Percentiles rank a stretch among this genome's conserved stretches.
Evolutionary conservation across 78 protist species (phyloP).

Genomic region (Pigoraptor vietnamica): DNA sequence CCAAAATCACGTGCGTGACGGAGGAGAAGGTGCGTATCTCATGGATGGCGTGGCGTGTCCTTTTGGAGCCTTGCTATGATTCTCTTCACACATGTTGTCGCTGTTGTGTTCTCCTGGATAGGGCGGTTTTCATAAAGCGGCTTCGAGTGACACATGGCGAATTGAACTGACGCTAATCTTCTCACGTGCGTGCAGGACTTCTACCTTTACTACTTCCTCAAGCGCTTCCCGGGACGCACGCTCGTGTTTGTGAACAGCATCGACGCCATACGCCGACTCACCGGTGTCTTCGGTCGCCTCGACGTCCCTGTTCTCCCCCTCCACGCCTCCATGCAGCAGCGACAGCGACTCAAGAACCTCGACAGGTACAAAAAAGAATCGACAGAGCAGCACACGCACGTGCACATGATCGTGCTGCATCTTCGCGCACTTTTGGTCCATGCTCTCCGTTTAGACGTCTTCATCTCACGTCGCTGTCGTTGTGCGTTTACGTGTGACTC

Average conservation of each 20-base stretch:
- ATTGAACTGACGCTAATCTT: too few relatives aligned
- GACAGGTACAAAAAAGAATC: constrained; percentile 41
- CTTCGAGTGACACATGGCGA: too few relatives aligned
- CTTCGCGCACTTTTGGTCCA: neutral
- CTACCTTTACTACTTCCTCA: constrained; percentile 24
- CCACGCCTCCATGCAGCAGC: constrained; percentile 66
- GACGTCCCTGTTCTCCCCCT: constrained; percentile 1
- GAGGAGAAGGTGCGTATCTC: constrained; percentile 48
- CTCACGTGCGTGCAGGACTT: too few relatives aligned
- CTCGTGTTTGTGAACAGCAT: constrained; percentile 68
- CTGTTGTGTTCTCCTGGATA: too few relatives aligned
- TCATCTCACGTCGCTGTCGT: neutral
- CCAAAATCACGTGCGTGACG: neutral
- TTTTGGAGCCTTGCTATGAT: too few relatives aligned
- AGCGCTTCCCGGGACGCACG: constrained; percentile 20
- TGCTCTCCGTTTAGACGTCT: neutral
- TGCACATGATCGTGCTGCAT: neutral
- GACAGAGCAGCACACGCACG: too few relatives aligned
- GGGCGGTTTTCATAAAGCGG: too few relatives aligned
- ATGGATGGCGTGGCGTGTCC: too few relatives aligned
- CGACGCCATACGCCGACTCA: constrained; percentile 14
- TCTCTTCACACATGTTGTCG: too few relatives aligned
- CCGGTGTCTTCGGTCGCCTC: constrained; percentile 28
- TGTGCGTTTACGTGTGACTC: neutral
- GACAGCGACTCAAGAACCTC: constrained; percentile 59